These are phyloP conservation scores for Westerdykella aurantiaca DNA, from an alignment of 2,329 filamentous ascomycete species.

Conservation along the genomic window DNA sequence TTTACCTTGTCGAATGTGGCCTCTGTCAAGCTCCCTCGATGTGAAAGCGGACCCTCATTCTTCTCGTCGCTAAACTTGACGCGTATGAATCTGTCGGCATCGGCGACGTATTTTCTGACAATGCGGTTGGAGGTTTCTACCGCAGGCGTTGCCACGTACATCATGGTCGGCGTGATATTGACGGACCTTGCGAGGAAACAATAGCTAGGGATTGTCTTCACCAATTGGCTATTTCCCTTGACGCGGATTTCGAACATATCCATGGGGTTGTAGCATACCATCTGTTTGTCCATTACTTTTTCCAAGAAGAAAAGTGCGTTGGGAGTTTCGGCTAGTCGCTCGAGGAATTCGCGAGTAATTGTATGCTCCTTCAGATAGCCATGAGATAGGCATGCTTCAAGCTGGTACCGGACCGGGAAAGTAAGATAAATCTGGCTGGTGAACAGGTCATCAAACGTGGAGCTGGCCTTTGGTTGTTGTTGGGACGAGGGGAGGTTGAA, in stretches of 20 bases:
- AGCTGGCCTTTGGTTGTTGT: not conserved
- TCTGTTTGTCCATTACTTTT: constrained; percentile 61
- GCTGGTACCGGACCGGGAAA: constrained; percentile 77
- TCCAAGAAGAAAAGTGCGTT: constrained; percentile 66
- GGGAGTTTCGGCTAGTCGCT: constrained; percentile 50
- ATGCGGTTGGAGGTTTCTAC: constrained; percentile 87
- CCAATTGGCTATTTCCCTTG: constrained; percentile 13
- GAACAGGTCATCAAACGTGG: constrained; percentile 29
- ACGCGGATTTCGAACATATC: constrained; percentile 56
- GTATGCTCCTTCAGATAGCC: constrained; percentile 71
- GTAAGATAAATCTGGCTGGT: constrained; percentile 20
- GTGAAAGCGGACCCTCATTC: constrained; percentile 39
- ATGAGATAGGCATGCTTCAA: constrained; percentile 88
- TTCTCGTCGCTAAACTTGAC: constrained; percentile 87
- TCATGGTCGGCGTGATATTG: constrained; percentile 74
- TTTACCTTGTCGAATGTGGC: constrained; percentile 70
- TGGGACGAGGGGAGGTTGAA: constrained; percentile 5
- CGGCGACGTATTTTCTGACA: constrained; percentile 62
- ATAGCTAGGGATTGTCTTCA: constrained; percentile 57
- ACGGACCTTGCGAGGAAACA: constrained; percentile 72
- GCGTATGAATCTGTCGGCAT: constrained; percentile 75
- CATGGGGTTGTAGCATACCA: constrained; percentile 63
- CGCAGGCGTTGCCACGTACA: constrained; percentile 70
- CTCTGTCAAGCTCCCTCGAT: constrained; percentile 12
- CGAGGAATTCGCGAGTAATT: constrained; percentile 62